Evolutionary conservation across 768 basidiomycete genomes (phyloP), one percentile per base, ranked within the genome.

Genomic region (Naematelia encephala): DNA sequence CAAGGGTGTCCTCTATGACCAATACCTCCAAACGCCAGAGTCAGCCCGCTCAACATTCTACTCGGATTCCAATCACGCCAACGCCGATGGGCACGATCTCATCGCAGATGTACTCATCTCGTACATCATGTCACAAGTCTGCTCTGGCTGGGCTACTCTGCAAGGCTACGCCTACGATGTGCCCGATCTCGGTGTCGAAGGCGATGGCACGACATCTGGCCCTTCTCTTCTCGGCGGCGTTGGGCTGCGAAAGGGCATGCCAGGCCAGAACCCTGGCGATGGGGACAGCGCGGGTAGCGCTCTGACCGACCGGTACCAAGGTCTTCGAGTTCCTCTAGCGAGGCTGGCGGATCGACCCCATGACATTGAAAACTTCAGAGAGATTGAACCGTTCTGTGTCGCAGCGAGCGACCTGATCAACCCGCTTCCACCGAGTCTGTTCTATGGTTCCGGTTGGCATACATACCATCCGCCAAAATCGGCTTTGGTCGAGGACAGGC

Each of bases 391-490:
- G 5, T 91, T 83, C 80, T 98, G 96, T 77, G 91, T 90, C 0
- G 87, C 87, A 21, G 96, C 96, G n/a, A 94, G 97, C 77, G 93
- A 99, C 75, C 82, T 98, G 52, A 90, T 99, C 77, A 97, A 98
- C 79, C 96, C 96, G 1, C 82, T 98, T 0, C 94, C 94, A n/a
- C 85, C 87, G 0, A 90, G 89, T 27, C 79, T 97, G 66, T 98
- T 98, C 80, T 89, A 87, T 61, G 96, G 92, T 27, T 87, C 87
- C 0, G 96, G 96, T 4, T 99, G 94, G 94, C 81, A 83, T 60
- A 84, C 84, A 0, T 84, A 82, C 69, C 90, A 92, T 75, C 90
- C 88, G 0, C 75, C 82, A 1, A 78, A 82, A 57, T 60, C 51
- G 75, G 81, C 48, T 26, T 69, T 76, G 74, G 69, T 84, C 80